phyloP scores from a whole-genome alignment of 192 early-diverging fungal genomes.

The Coemansia guatemalensis region DNA sequence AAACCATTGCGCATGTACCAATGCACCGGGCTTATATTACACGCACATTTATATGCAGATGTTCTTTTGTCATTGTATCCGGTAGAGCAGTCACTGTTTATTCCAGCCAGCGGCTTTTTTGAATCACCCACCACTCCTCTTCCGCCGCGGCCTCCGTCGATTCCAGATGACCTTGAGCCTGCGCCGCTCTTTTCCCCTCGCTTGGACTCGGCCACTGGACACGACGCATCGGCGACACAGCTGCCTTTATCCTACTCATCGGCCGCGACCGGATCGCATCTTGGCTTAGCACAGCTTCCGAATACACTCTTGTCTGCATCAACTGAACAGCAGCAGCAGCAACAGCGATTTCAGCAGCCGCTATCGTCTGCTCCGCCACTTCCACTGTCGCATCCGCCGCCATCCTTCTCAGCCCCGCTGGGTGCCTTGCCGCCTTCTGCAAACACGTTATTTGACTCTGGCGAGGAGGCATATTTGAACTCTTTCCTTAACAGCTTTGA shows the following conservation, averaged over 20 bases:
- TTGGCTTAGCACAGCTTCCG: background rate
- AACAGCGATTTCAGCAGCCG: conserved; percentile 8
- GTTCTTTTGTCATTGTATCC: conserved; percentile 3
- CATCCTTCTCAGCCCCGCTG: background rate
- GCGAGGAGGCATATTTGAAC: conserved; percentile 50
- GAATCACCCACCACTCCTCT: conserved; percentile 24
- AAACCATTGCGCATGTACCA: background rate
- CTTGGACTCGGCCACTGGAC: conserved; percentile 3
- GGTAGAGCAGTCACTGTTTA: conserved; percentile 41
- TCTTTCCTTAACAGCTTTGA: conserved; percentile 53
- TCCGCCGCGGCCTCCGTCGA: conserved; percentile 45
- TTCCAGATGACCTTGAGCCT: conserved; percentile 47
- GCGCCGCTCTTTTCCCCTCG: conserved; percentile 35
- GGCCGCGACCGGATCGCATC: background rate
- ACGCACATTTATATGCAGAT: background rate
- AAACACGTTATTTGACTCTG: conserved; percentile 42
- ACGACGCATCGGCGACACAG: conserved; percentile 1
- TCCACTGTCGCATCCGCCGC: background rate
- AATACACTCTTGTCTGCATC: background rate
- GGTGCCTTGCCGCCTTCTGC: conserved; percentile 2
- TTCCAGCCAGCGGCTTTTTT: conserved; percentile 41
- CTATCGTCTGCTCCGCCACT: background rate
- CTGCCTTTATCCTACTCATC: background rate
- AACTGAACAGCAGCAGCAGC: conserved; percentile 14
- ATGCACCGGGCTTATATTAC: conserved; percentile 2